These are phyloP conservation scores for Panaeolus papilionaceus DNA, from an alignment of 768 basidiomycete species.

Conservation along the genomic window DNA sequence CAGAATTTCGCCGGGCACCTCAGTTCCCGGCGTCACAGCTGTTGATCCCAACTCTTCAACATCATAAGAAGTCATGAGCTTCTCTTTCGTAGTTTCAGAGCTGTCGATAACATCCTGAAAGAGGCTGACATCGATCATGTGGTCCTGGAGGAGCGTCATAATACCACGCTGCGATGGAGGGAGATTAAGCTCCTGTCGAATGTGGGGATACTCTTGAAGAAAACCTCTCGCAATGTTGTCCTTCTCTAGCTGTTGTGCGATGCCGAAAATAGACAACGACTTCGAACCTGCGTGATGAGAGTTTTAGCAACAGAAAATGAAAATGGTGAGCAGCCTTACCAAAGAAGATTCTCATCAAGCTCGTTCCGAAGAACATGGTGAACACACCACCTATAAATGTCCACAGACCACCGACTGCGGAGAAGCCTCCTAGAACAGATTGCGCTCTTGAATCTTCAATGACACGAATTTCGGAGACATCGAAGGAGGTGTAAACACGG, in stretches of 20 bases:
- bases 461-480: not conserved
- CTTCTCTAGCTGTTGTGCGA: slow-evolving; percentile 13
- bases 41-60: not conserved
- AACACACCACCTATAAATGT: slow-evolving; percentile 18
- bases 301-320: not conserved
- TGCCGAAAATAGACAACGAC: slow-evolving; percentile 17
- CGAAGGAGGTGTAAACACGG: not conserved
- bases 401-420: slow-evolving; percentile 19
- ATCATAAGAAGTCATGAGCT: not conserved
- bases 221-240: slow-evolving; percentile 11
- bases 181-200: not conserved
- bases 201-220: slow-evolving; percentile 16
- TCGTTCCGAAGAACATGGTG: slow-evolving; percentile 16
- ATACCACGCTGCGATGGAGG: slow-evolving; percentile 12
- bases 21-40: not conserved
- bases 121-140: slow-evolving; percentile 16
- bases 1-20: too few relatives aligned
- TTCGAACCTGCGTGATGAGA: slow-evolving; percentile 6
- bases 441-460: not conserved
- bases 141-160: slow-evolving; percentile 17
- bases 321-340: not conserved
- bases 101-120: not conserved
- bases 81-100: not conserved
- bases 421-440: slow-evolving; percentile 16
- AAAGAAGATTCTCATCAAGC: slow-evolving; percentile 18